phyloP scores from a whole-genome alignment of 2,329 filamentous ascomycete genomes.

The Phoma sp. region DNA sequence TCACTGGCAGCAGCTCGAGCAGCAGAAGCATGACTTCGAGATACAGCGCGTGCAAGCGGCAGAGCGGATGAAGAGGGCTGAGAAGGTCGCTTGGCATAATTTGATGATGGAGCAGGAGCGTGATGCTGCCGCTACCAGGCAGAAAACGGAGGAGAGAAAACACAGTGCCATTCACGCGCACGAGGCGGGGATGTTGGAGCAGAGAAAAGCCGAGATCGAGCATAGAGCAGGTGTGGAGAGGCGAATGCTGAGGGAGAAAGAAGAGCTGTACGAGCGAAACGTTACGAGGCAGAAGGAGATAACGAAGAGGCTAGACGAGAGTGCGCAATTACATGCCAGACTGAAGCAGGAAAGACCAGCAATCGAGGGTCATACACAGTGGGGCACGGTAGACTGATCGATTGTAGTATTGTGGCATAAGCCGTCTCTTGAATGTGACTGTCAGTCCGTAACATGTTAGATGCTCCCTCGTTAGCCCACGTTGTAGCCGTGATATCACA shows the following conservation, averaged over 20 bases:
- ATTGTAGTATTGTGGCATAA: neutral
- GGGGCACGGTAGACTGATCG: conserved; percentile 38
- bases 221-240: conserved; percentile 35
- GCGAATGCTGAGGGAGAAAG: conserved; percentile 39
- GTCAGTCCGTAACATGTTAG: too few species aligned
- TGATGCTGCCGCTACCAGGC: conserved; percentile 28
- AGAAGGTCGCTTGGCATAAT: conserved; percentile 39
- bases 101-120: conserved; percentile 39
- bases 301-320: conserved; percentile 38
- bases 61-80: conserved; percentile 39
- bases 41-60: conserved; percentile 38
- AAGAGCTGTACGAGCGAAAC: conserved; percentile 43
- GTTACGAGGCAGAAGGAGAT: conserved; percentile 39
- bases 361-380: conserved; percentile 34
- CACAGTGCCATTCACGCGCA: conserved; percentile 18
- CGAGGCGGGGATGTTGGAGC: conserved; percentile 31
- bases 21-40: conserved; percentile 41
- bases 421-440: neutral
- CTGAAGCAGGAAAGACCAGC: conserved; percentile 35
- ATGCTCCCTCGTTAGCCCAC: too few species aligned
- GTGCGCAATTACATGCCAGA: conserved; percentile 38
- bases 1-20: conserved; percentile 32
- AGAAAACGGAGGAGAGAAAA: conserved; percentile 33
- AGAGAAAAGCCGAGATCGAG: conserved; percentile 35
- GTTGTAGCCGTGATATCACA: too few species aligned